Conservation (phyloP, 2,329 filamentous ascomycete species). For the Ciborinia camelliae region DNA sequence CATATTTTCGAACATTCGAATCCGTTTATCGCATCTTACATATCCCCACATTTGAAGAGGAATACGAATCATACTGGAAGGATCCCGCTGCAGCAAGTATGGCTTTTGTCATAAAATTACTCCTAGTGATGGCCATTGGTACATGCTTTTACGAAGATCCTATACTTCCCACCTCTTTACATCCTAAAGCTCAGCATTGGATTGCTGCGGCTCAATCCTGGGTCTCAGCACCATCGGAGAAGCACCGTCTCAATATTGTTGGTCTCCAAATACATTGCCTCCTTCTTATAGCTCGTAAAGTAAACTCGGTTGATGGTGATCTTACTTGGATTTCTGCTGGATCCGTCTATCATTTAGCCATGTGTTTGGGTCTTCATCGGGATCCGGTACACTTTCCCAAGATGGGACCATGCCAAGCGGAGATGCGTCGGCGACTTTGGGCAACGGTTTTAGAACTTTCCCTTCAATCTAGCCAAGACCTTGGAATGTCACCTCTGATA, state of each 20-base stretch:
- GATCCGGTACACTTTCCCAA: constrained; percentile 50
- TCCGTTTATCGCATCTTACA: constrained; percentile 46
- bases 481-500: constrained; percentile 50
- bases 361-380: constrained; percentile 56
- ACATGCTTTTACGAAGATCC: constrained; percentile 23
- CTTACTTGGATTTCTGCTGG: constrained; percentile 52
- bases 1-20: constrained; percentile 45
- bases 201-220: constrained; percentile 25
- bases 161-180: constrained; percentile 5
- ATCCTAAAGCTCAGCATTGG: constrained; percentile 23
- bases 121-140: constrained; percentile 24
- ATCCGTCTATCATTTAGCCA: constrained; percentile 48
- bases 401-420: constrained; percentile 47
- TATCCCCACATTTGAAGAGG: constrained; percentile 43
- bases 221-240: constrained; percentile 39
- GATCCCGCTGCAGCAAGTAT: constrained; percentile 22
- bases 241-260: constrained; percentile 47
- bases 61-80: constrained; percentile 43
- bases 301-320: constrained; percentile 47
- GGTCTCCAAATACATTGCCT: constrained; percentile 52
- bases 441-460: constrained; percentile 52
- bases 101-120: constrained; percentile 23
- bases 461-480: constrained; percentile 49
- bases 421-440: constrained; percentile 56
- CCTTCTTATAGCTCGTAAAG: constrained; percentile 48